Conservation (phyloP, 371 early-diverging fungal species). For the Rhizopus arrhizus region DNA sequence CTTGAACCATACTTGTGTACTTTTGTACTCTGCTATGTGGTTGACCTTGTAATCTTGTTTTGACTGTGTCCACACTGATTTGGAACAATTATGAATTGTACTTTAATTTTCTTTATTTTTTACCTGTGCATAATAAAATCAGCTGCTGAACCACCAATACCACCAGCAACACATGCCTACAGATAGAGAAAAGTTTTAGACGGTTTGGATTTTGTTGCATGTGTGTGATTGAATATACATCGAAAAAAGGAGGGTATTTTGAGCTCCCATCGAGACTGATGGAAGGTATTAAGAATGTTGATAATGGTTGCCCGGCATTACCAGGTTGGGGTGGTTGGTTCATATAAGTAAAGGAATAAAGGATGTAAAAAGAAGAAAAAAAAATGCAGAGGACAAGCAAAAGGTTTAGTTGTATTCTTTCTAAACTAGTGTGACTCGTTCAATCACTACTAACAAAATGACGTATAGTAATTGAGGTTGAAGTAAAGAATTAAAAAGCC, state of each 20-base stretch:
- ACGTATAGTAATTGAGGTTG: no score
- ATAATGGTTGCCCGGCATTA: constrained; percentile 12
- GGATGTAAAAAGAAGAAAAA: no score
- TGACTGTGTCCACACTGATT: constrained; percentile 74
- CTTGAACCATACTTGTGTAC: constrained; percentile 67
- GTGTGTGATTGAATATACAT: constrained; percentile 29
- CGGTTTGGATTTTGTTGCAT: not conserved
- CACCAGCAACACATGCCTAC: constrained; percentile 71
- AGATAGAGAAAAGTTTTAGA: not conserved
- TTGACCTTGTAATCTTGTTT: constrained; percentile 76
- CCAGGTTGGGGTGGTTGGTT: constrained; percentile 20
- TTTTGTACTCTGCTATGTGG: constrained; percentile 57
- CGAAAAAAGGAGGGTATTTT: constrained; percentile 51
- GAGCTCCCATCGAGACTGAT: constrained; percentile 27
- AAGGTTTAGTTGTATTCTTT: no score
- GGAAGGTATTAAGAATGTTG: constrained; percentile 34
- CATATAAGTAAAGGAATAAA: constrained; percentile 13
- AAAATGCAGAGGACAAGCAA: no score
- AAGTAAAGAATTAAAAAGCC: no score
- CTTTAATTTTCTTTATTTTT: not conserved
- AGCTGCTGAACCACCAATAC: constrained; percentile 69
- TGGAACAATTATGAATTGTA: not conserved
- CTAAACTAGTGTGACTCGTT: no score
- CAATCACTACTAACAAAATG: no score
- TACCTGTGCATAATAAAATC: constrained; percentile 80